These are phyloP conservation scores for Ceratobasidium sp. DNA, from an alignment of 1,284 basidiomycete genomes.

Conservation along the genomic window DNA sequence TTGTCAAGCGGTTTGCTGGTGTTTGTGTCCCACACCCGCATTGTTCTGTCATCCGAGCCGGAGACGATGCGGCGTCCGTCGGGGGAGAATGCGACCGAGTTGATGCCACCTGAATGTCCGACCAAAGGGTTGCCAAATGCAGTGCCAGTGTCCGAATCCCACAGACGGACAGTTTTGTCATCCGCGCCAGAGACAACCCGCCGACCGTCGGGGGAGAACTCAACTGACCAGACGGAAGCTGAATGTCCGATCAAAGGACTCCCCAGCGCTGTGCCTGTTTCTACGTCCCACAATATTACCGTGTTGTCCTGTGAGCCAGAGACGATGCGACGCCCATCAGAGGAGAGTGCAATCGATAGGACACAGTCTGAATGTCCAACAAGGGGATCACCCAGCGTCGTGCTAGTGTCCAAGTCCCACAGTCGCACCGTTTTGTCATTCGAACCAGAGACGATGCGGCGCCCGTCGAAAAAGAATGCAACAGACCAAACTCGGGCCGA, in stretches of 20 bases:
- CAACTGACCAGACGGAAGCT: constrained; percentile 9
- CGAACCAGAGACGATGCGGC: constrained; percentile 41
- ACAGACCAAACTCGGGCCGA: constrained; percentile 1
- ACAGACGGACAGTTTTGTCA: constrained; percentile 12
- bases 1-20: not conserved
- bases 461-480: constrained; percentile 50
- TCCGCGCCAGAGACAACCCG: not conserved
- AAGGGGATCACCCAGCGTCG: not conserved
- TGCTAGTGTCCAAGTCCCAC: constrained; percentile 32
- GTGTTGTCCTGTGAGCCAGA: constrained; percentile 26
- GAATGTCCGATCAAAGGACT: constrained; percentile 24
- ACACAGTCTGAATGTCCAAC: not conserved
- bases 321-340: constrained; percentile 27
- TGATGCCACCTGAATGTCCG: not conserved
- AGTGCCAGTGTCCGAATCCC: constrained; percentile 11
- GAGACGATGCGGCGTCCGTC: constrained; percentile 19
- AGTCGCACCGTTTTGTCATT: constrained; percentile 13
- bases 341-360: constrained; percentile 24
- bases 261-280: not conserved
- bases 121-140: not conserved
- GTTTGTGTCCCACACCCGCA: constrained; percentile 27
- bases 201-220: constrained; percentile 37
- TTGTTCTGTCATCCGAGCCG: constrained; percentile 1
- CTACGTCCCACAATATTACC: constrained; percentile 32
- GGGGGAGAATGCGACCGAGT: constrained; percentile 27